Conservation (phyloP, 768 basidiomycete genomes). For the Lactarius indigo region DNA sequence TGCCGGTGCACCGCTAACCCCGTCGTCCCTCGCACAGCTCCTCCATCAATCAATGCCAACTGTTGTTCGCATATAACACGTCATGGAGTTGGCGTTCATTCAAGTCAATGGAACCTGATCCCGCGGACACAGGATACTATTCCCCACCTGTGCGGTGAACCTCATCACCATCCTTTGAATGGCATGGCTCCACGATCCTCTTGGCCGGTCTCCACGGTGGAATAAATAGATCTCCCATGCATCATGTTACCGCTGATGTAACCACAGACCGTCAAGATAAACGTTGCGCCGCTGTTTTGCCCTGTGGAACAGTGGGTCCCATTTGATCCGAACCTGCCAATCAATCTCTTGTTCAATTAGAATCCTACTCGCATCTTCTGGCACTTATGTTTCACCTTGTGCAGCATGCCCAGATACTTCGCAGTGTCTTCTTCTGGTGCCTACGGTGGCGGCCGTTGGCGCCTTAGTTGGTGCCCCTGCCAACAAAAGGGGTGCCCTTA, state of each 20-base stretch:
- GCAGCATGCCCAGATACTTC: background rate
- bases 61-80: background rate
- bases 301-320: background rate
- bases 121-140: background rate
- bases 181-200: background rate
- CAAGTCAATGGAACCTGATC: background rate
- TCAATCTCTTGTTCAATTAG: background rate
- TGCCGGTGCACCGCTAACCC: background rate
- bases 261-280: background rate
- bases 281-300: background rate
- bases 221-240: background rate
- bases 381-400: background rate
- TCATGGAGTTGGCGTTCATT: background rate
- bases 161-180: background rate
- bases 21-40: conserved; percentile 5
- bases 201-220: conserved; percentile 1
- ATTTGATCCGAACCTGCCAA: background rate
- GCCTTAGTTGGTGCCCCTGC: background rate
- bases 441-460: background rate
- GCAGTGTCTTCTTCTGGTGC: background rate
- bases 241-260: background rate
- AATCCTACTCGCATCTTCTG: too few relatives aligned
- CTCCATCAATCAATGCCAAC: conserved; percentile 3
- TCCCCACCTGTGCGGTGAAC: too few relatives aligned
- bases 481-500: background rate